A percentile compares a stretch with the other conserved stretches of the same genome.
phyloP scores from a whole-genome alignment of 2,329 filamentous ascomycete species.

The Trichophyton mentagrophytes region DNA sequence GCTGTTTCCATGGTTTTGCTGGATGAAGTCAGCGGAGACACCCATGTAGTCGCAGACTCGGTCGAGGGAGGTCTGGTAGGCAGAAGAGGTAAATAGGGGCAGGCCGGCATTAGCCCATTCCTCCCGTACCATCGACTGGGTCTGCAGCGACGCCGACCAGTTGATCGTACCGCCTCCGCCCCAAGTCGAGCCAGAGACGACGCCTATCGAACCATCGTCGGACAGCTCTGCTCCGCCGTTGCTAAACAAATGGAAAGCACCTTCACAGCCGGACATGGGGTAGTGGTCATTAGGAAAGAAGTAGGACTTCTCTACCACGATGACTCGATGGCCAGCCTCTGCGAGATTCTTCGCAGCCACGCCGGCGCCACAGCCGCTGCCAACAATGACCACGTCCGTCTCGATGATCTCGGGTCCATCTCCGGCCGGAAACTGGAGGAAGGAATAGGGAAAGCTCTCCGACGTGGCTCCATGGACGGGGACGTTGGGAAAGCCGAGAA shows the following conservation, averaged over 20 bases:
- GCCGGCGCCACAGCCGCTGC: conserved; percentile 73
- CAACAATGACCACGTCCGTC: conserved; percentile 73
- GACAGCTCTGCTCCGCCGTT: conserved; percentile 46
- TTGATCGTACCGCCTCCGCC: conserved; percentile 83
- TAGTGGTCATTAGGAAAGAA: conserved; percentile 59
- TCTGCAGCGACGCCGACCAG: conserved; percentile 58
- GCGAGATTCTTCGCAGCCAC: conserved; percentile 71
- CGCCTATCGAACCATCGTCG: conserved; percentile 45
- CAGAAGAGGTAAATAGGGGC: conserved; percentile 57
- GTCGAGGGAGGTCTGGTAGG: conserved; percentile 69
- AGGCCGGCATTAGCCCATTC: conserved; percentile 66
- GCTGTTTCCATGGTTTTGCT: conserved; percentile 60
- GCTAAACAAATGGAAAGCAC: conserved; percentile 54
- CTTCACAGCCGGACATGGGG: conserved; percentile 57
- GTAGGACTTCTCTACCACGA: conserved; percentile 74
- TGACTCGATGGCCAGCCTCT: conserved; percentile 58
- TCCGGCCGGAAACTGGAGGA: conserved; percentile 45
- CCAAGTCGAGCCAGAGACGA: conserved; percentile 61
- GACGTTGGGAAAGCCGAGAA: conserved; percentile 43
- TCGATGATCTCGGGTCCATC: conserved; percentile 48
- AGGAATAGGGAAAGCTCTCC: conserved; percentile 44
- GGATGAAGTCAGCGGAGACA: conserved; percentile 50
- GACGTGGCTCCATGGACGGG: conserved; percentile 38
- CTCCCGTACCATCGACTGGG: conserved; percentile 61
- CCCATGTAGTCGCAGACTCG: conserved; percentile 69